phyloP scores from a whole-genome alignment of 306 rosid genomes.

The Mimosa bimucronata region DNA sequence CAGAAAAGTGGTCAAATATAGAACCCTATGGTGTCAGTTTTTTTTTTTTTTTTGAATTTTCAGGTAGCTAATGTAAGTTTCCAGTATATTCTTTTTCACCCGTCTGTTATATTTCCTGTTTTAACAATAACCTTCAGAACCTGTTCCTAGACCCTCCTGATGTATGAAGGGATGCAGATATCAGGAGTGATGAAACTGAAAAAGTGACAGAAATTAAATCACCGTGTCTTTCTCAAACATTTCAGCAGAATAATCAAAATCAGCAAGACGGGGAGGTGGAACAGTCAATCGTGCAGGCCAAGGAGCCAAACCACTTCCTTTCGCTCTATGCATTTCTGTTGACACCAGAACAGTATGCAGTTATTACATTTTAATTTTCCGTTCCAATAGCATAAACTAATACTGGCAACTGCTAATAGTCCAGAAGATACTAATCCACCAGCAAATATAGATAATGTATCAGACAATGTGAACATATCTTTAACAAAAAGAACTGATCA shows the following conservation, averaged over 20 bases:
- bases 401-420: conserved; percentile 6
- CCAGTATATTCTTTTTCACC: conserved; percentile 18
- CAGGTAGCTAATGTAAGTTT: conserved; percentile 17
- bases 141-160: conserved; percentile 16
- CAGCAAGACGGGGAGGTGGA: conserved; percentile 92
- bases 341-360: conserved; percentile 39
- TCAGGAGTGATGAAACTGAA: conserved; percentile 12
- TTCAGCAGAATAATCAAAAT: conserved; percentile 72
- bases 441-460: neutral
- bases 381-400: conserved; percentile 26
- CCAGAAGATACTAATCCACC: conserved; percentile 17
- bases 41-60: conserved; percentile 7
- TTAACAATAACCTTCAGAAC: conserved; percentile 19
- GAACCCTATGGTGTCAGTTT: conserved; percentile 8
- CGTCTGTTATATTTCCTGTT: conserved; percentile 1
- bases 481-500: conserved; percentile 3
- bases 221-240: conserved; percentile 80
- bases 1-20: conserved; percentile 10
- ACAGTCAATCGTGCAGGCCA: conserved; percentile 87
- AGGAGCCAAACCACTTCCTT: conserved; percentile 83
- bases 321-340: conserved; percentile 70
- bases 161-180: conserved; percentile 14
- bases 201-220: conserved; percentile 34
- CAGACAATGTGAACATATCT: conserved; percentile 26
- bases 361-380: conserved; percentile 42